Evolutionary conservation across 192 early-diverging fungal species (phyloP).

Genomic region (Glomus cerebriforme): DNA sequence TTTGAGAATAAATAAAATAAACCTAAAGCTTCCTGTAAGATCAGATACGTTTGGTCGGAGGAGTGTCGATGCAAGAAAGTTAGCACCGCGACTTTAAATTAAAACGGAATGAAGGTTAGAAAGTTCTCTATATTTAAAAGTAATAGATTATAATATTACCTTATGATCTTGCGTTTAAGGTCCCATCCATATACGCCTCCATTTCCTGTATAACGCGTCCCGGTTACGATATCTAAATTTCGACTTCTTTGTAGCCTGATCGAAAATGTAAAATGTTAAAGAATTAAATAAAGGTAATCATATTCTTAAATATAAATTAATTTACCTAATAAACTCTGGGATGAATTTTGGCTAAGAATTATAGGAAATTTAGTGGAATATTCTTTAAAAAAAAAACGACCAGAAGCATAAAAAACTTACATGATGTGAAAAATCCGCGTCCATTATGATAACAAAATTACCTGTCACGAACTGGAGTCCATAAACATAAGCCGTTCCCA

Average conservation of each 20-base stretch:
- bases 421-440: slow-evolving; percentile 99
- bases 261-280: not conserved
- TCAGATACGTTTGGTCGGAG: slow-evolving; percentile 91
- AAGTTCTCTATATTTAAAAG: not conserved
- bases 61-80: slow-evolving; percentile 87
- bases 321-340: slow-evolving; percentile 85
- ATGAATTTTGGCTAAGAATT: slow-evolving; percentile 88
- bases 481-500: slow-evolving; percentile 94
- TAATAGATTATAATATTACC: slow-evolving; percentile 35
- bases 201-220: slow-evolving; percentile 83
- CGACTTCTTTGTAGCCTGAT: slow-evolving; percentile 73
- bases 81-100: slow-evolving; percentile 82
- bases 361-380: not conserved
- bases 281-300: not conserved
- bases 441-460: slow-evolving; percentile 97
- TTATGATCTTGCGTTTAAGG: slow-evolving; percentile 92
- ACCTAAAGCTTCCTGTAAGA: slow-evolving; percentile 93
- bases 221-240: slow-evolving; percentile 92
- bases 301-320: not conserved
- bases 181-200: slow-evolving; percentile 99
- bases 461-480: slow-evolving; percentile 93
- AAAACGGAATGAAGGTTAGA: not conserved
- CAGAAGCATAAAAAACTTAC: slow-evolving; percentile 48
- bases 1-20: not conserved
- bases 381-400: not conserved